Evolutionary conservation across 371 early-diverging fungal genomes (phyloP), one percentile per base, ranked within the genome.

Genomic region (Amoeboaphelidium protococcarum): DNA sequence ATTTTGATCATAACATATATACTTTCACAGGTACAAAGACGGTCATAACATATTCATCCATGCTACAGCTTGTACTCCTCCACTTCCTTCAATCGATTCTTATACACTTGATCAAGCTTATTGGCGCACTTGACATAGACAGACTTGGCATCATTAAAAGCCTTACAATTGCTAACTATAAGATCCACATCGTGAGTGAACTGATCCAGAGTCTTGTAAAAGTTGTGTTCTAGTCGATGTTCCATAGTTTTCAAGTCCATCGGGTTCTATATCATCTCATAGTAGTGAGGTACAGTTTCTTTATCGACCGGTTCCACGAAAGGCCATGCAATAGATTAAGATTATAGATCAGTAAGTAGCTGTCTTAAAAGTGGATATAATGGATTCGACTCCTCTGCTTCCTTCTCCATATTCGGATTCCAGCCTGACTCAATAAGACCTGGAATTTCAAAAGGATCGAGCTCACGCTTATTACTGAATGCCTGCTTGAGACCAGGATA

Each of bases 251-350:
- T 63, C 23, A 94, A 61, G 58, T 92, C 91, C 98, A 98, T 99
- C 0, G 99, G 99, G 41, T 87, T 78, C 53, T 81, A 89, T 57
- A 99, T 91, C 42, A 95, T 75, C 3, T 76, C 71, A 51, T 90
- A 89, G 59, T 98, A 99, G 58, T 96, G 96, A 2, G 86, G 76
- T 0, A 98, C 98, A 31, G 59, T 58, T 22, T 50, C 44, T 1
- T 76, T 67, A 48, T 84, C 77, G 6, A 99, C 99, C 6, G 99
- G 96, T 45, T 90, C 79, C 41, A 76, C 64, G 62, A 99, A 99
- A 21, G 99, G 97, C 98, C 98, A 98, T 2, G 97, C 73, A 40
- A 71, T 67, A 2, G 77, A 64, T 58, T 89, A 72, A 4, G 66
- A 74, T 55, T 75, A 65, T 48, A 88, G 65, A 51, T 82, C 83